These are phyloP conservation scores for Cercospora sp. DNA, from an alignment of 2,329 filamentous ascomycete genomes.

Conservation along the genomic window DNA sequence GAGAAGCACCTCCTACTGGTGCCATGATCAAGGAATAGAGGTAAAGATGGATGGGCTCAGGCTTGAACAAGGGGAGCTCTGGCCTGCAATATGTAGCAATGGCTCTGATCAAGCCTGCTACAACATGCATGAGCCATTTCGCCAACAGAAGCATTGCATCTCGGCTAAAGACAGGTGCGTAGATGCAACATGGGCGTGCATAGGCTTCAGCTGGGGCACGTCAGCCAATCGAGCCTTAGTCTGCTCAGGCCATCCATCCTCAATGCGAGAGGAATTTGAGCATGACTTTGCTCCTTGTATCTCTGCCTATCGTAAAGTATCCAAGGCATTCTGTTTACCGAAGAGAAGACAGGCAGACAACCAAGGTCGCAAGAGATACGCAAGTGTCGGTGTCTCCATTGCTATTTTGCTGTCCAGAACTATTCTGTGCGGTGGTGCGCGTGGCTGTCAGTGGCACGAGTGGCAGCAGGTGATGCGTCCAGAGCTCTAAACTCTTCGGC, in stretches of 20 bases:
- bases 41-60: not conserved
- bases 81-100: constrained; percentile 13
- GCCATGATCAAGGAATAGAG: constrained; percentile 37
- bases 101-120: not conserved
- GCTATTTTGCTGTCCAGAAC: too few species aligned
- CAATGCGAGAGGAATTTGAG: too few species aligned
- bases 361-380: too few species aligned
- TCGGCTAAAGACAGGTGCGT: constrained; percentile 10
- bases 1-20: constrained; percentile 38
- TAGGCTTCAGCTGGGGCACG: not conserved
- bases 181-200: constrained; percentile 2
- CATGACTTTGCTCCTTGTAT: too few species aligned
- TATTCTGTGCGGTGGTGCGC: too few species aligned
- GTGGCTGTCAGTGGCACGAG: not conserved
- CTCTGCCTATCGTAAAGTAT: too few species aligned
- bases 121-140: constrained; percentile 7
- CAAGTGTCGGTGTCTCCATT: too few species aligned
- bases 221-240: not conserved
- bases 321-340: too few species aligned
- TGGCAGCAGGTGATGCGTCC: not conserved
- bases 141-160: not conserved
- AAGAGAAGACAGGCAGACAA: too few species aligned
- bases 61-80: not conserved
- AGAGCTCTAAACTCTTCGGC: constrained; percentile 8
- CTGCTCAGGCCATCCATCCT: not conserved